These are phyloP conservation scores for Penicillium bovifimosum DNA, from an alignment of 495 filamentous ascomycete species.

Conservation along the genomic window DNA sequence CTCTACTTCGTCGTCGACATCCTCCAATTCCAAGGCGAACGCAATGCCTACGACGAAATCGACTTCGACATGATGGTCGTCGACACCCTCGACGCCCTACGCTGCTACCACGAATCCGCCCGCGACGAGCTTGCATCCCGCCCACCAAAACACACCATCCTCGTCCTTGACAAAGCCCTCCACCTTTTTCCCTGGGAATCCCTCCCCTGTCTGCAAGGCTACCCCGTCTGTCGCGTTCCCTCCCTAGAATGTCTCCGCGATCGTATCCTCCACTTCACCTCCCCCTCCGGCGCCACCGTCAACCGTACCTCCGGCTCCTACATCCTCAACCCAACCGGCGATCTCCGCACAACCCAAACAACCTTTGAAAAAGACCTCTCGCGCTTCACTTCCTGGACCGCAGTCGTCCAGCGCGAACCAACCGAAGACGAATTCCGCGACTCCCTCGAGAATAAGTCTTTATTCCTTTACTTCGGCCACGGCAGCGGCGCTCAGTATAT, in stretches of 20 bases:
- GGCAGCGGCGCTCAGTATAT: constrained; percentile 95
- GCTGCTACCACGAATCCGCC: constrained; percentile 63
- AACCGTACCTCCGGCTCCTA: constrained; percentile 62
- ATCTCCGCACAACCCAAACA: constrained; percentile 72
- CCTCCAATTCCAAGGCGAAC: constrained; percentile 91
- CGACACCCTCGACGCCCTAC: constrained; percentile 74
- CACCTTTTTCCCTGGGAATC: constrained; percentile 96
- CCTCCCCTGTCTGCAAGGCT: constrained; percentile 73
- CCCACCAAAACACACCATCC: constrained; percentile 75
- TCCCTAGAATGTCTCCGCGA: constrained; percentile 75
- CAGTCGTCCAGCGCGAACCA: constrained; percentile 61
- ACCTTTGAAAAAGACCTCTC: constrained; percentile 62
- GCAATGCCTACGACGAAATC: constrained; percentile 96
- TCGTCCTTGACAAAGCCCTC: constrained; percentile 87
- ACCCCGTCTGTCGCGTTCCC: constrained; percentile 76
- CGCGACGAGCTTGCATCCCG: constrained; percentile 45
- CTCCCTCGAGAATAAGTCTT: constrained; percentile 51
- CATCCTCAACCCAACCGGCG: constrained; percentile 81
- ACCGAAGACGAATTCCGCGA: constrained; percentile 69
- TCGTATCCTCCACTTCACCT: constrained; percentile 51
- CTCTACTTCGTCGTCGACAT: constrained; percentile 96
- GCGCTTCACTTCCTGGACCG: constrained; percentile 54
- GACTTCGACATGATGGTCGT: constrained; percentile 89
- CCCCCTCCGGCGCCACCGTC: constrained; percentile 18
- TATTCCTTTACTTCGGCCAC: constrained; percentile 93